A percentile compares a stretch with the other conserved stretches of the same genome.
Evolutionary conservation across 2,329 filamentous ascomycete species (phyloP).

Genomic region (Fusarium sp.): DNA sequence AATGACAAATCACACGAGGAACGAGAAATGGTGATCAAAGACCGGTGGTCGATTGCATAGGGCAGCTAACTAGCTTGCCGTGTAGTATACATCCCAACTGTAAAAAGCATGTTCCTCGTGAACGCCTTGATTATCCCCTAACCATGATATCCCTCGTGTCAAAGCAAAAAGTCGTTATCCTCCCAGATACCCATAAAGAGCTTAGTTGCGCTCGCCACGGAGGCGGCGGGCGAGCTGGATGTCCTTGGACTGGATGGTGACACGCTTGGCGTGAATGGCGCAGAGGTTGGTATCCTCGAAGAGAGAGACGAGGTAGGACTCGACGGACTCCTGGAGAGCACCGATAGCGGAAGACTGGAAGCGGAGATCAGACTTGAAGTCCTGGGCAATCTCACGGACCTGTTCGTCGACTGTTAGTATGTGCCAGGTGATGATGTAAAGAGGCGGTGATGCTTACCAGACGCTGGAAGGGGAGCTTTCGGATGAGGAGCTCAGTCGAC

Average conservation of each 20-base stretch:
- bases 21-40: constrained; percentile 22
- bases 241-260: constrained; percentile 97
- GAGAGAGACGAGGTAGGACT: constrained; percentile 97
- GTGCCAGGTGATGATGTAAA: not conserved
- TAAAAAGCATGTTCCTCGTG: constrained; percentile 57
- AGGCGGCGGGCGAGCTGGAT: constrained; percentile 97
- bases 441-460: constrained; percentile 67
- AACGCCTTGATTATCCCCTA: constrained; percentile 62
- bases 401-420: constrained; percentile 48
- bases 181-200: constrained; percentile 45
- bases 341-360: constrained; percentile 99
- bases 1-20: constrained; percentile 11
- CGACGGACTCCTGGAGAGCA: constrained; percentile 97
- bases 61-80: constrained; percentile 44
- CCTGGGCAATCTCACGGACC: constrained; percentile 94
- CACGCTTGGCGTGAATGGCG: constrained; percentile 99
- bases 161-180: constrained; percentile 58
- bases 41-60: constrained; percentile 45
- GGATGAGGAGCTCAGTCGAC: constrained; percentile 93
- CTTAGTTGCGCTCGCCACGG: constrained; percentile 91
- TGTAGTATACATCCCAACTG: constrained; percentile 60
- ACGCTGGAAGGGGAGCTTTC: constrained; percentile 98
- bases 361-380: constrained; percentile 94
- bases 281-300: constrained; percentile 99
- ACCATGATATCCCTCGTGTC: constrained; percentile 54